Percentiles rank a stretch among this genome's conserved stretches.
Conservation (phyloP, 345 rosid species). For the Citrus medica region DNA sequence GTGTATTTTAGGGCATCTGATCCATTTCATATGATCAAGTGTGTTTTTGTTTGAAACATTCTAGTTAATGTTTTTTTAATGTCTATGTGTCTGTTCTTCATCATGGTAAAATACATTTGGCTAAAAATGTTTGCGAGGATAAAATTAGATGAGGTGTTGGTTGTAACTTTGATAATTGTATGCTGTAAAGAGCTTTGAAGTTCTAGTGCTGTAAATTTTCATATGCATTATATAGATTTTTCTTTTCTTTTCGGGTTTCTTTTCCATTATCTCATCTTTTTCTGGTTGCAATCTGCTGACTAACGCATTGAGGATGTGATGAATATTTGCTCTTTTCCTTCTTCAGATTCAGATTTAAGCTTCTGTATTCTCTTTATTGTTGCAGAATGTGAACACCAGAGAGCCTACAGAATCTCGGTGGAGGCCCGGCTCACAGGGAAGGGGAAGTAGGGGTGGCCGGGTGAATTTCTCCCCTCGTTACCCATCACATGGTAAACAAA, state of each 20-base stretch:
- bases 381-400: constrained; percentile 58
- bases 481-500: constrained; percentile 53
- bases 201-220: neutral
- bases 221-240: neutral
- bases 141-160: neutral
- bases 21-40: neutral
- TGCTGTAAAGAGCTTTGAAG: neutral
- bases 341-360: constrained; percentile 8
- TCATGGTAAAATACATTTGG: neutral
- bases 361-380: constrained; percentile 15
- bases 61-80: neutral
- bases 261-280: neutral
- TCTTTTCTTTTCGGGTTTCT: neutral
- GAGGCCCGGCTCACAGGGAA: constrained; percentile 62
- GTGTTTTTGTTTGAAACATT: neutral
- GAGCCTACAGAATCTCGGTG: constrained; percentile 68
- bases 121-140: neutral
- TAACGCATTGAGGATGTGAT: neutral
- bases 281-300: neutral
- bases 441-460: constrained; percentile 64
- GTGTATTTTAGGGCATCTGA: neutral
- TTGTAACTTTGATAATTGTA: neutral
- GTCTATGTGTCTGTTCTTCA: neutral
- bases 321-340: constrained; percentile 4
- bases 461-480: constrained; percentile 45